Percentiles rank a stretch among this genome's conserved stretches.
phyloP scores from a whole-genome alignment of 2,329 filamentous ascomycete species.

The Penicillium aurantiogriseum region DNA sequence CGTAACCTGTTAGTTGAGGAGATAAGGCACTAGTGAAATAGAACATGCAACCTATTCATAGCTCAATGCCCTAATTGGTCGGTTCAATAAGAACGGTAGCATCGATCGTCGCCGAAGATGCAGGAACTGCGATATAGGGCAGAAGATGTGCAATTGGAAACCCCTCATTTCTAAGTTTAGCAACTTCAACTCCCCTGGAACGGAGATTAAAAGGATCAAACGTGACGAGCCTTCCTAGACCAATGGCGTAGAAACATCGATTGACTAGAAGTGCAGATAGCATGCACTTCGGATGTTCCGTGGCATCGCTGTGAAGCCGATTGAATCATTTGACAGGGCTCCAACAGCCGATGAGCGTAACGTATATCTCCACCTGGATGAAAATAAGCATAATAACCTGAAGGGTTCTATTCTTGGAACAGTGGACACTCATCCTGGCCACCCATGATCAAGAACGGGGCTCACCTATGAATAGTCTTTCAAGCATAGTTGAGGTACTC shows the following conservation, averaged over 20 bases:
- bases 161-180: conserved; percentile 2
- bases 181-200: background rate
- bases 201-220: background rate
- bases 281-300: background rate
- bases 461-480: background rate
- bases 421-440: background rate
- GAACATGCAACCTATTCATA: background rate
- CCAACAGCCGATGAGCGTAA: background rate
- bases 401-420: background rate
- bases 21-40: background rate
- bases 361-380: background rate
- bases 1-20: background rate
- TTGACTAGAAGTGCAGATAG: background rate
- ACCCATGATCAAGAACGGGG: background rate
- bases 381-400: background rate
- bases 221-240: background rate
- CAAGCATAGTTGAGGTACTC: background rate
- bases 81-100: background rate
- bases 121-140: background rate
- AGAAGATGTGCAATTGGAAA: background rate
- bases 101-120: background rate
- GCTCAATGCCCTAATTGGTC: background rate
- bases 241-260: background rate
- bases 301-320: background rate
- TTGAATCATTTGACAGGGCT: background rate